Percentiles rank a stretch among this genome's conserved stretches.
phyloP scores from a whole-genome alignment of 2,329 filamentous ascomycete genomes.

The Lecanicillium sp. region DNA sequence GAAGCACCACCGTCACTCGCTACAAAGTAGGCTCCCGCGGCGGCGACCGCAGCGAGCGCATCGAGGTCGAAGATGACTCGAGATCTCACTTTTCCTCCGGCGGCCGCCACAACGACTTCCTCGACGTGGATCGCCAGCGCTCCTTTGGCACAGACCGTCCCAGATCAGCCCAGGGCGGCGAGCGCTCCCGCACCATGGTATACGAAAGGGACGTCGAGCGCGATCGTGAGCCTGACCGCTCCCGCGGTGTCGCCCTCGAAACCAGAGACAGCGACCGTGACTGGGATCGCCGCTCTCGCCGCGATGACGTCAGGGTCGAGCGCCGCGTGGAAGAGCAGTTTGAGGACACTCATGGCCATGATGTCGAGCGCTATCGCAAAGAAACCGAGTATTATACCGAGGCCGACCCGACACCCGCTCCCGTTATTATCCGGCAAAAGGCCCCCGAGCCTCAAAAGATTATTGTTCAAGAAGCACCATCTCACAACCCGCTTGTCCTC shows the following conservation, averaged over 20 bases:
- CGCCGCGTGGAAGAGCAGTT: slow-evolving; percentile 43
- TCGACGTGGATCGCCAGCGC: slow-evolving; percentile 35
- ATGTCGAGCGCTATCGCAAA: slow-evolving; percentile 52
- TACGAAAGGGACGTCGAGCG: slow-evolving; percentile 39
- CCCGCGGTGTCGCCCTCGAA: slow-evolving; percentile 28
- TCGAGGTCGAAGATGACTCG: slow-evolving; percentile 38
- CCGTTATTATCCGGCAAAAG: slow-evolving; percentile 50
- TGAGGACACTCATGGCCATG: slow-evolving; percentile 36
- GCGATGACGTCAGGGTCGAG: slow-evolving; percentile 43
- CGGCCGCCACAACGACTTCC: slow-evolving; percentile 31
- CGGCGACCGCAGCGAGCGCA: slow-evolving; percentile 32
- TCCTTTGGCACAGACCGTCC: slow-evolving; percentile 38
- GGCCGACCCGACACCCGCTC: slow-evolving; percentile 38
- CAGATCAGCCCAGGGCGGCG: slow-evolving; percentile 41
- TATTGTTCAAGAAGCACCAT: slow-evolving; percentile 50
- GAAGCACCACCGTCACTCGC: slow-evolving; percentile 40
- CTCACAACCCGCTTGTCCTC: slow-evolving; percentile 43
- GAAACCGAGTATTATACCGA: slow-evolving; percentile 56
- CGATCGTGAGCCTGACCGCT: slow-evolving; percentile 20
- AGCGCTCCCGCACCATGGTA: slow-evolving; percentile 29
- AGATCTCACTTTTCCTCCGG: slow-evolving; percentile 35
- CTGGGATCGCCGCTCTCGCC: slow-evolving; percentile 33
- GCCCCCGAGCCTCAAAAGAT: slow-evolving; percentile 50
- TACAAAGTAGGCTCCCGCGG: slow-evolving; percentile 41
- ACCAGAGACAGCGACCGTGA: slow-evolving; percentile 30